These are phyloP conservation scores for Boletus mariae DNA, from an alignment of 1,284 basidiomycete genomes.

Conservation along the genomic window DNA sequence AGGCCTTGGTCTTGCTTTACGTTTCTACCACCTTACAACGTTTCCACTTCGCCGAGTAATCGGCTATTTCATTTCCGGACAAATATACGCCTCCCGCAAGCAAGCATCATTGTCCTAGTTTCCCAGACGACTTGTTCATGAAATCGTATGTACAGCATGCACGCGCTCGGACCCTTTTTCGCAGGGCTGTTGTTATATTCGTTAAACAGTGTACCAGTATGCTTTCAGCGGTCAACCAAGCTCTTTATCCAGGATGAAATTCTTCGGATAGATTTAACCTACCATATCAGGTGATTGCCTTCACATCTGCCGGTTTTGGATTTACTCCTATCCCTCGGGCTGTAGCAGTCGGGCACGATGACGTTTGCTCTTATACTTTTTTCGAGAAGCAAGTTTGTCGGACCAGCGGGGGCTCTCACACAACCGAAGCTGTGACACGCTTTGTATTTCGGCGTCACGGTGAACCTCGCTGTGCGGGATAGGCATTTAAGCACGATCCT, in stretches of 20 bases:
- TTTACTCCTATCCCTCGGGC: constrained; percentile 13
- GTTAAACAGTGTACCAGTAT: constrained; percentile 18
- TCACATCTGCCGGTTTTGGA: constrained; percentile 25
- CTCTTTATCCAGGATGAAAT: background rate
- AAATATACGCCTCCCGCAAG: constrained; percentile 22
- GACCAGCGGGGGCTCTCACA: constrained; percentile 2
- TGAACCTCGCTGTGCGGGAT: background rate
- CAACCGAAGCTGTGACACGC: constrained; percentile 1
- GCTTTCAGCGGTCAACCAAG: background rate
- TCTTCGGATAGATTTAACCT: constrained; percentile 19
- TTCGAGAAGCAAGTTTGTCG: constrained; percentile 24
- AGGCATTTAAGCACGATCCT: constrained; percentile 18
- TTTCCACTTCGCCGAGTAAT: constrained; percentile 28
- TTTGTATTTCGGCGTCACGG: constrained; percentile 18
- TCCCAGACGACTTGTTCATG: background rate
- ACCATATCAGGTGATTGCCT: constrained; percentile 30
- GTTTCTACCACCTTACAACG: constrained; percentile 29
- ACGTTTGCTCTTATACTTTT: constrained; percentile 23
- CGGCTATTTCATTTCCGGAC: constrained; percentile 23
- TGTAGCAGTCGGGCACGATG: constrained; percentile 2
- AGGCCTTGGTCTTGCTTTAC: constrained; percentile 27
- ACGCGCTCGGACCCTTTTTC: constrained; percentile 9
- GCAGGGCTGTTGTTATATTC: constrained; percentile 6
- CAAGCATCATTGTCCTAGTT: constrained; percentile 16
- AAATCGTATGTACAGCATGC: constrained; percentile 9